Conservation (phyloP, 2,329 filamentous ascomycete species). For the Fragosphaeria purpurea region DNA sequence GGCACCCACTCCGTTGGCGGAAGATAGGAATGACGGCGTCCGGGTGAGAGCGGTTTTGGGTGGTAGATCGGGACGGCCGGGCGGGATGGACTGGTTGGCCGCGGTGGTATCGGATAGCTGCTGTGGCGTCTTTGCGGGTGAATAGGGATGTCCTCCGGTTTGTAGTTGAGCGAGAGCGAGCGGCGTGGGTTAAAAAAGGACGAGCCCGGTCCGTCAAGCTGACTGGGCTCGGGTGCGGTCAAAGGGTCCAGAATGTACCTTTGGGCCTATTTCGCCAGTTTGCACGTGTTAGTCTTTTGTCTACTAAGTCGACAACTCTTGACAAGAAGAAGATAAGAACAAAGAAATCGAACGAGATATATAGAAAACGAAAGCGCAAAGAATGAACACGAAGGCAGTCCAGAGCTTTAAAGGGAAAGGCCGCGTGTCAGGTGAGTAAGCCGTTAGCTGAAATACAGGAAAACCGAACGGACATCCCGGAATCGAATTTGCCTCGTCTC, state of each 20-base stretch:
- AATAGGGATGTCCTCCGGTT: slow-evolving; percentile 12
- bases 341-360: neutral
- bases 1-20: slow-evolving; percentile 12
- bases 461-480: no score
- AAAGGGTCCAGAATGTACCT: slow-evolving; percentile 62
- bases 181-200: slow-evolving; percentile 36
- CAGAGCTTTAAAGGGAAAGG: neutral
- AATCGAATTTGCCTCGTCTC: no score
- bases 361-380: neutral
- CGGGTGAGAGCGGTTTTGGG: slow-evolving; percentile 30
- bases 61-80: slow-evolving; percentile 33
- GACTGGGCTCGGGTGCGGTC: slow-evolving; percentile 54
- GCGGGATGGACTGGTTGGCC: slow-evolving; percentile 42
- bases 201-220: slow-evolving; percentile 55
- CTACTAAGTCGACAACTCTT: no score
- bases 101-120: slow-evolving; percentile 37
- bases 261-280: slow-evolving; percentile 38
- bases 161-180: slow-evolving; percentile 12
- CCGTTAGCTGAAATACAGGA: neutral
- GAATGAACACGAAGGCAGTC: neutral
- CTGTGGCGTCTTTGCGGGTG: slow-evolving; percentile 8
- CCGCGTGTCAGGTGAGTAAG: slow-evolving; percentile 6
- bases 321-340: neutral
- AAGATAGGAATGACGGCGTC: slow-evolving; percentile 21
- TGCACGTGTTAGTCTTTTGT: no score